Percentiles rank a stretch among this genome's conserved stretches.
Conservation (phyloP, 2,329 filamentous ascomycete species). For the Colletotrichum melonis region DNA sequence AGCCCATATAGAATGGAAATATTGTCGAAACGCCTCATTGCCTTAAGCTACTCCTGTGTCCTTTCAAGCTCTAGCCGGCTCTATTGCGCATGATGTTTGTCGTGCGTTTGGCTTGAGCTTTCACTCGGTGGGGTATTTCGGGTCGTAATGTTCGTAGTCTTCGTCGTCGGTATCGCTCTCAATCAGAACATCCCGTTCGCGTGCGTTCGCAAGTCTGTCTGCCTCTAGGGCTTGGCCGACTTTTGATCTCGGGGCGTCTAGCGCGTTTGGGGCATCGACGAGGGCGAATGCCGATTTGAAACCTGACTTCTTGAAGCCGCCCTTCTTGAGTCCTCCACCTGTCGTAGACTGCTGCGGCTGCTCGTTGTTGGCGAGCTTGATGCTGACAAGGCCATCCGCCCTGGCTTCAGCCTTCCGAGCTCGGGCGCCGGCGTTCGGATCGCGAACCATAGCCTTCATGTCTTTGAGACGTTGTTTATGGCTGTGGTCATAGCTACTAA, state of each 20-base stretch:
- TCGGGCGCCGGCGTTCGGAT: constrained; percentile 72
- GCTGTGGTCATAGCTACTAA: constrained; percentile 93
- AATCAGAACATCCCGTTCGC: constrained; percentile 32
- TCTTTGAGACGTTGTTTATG: constrained; percentile 92
- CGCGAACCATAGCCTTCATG: constrained; percentile 85
- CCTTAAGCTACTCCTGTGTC: background rate
- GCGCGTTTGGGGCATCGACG: constrained; percentile 50
- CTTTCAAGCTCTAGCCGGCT: background rate
- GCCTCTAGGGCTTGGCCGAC: constrained; percentile 30
- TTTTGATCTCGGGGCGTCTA: constrained; percentile 37
- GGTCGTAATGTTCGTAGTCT: constrained; percentile 76
- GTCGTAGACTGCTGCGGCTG: constrained; percentile 42
- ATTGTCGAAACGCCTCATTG: background rate
- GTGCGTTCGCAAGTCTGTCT: constrained; percentile 37
- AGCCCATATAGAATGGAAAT: background rate
- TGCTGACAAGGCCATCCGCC: constrained; percentile 75
- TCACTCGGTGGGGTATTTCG: constrained; percentile 70
- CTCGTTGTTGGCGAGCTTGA: constrained; percentile 65
- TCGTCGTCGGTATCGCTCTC: constrained; percentile 78
- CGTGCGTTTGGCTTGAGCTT: background rate
- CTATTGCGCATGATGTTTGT: background rate
- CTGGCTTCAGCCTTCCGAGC: constrained; percentile 78
- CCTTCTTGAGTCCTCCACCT: constrained; percentile 69
- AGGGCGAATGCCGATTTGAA: constrained; percentile 82
- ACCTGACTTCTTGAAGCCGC: constrained; percentile 83